Conservation (phyloP, 805 yeast genomes). For the Scheffersomyces stipitis region DNA sequence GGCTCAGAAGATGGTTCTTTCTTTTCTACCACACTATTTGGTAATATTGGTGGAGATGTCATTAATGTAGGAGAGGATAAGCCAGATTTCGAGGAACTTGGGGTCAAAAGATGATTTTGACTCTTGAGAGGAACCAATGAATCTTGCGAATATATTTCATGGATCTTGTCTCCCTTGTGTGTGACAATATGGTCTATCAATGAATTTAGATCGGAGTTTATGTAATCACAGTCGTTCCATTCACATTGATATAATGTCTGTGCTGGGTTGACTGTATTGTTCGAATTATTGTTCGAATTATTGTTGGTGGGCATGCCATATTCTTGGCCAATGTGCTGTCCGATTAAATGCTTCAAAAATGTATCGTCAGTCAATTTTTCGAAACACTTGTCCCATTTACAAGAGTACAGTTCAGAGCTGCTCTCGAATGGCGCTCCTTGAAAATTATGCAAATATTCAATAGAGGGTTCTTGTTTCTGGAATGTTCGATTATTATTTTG, state of each 20-base stretch:
- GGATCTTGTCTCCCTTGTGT: constrained; percentile 20
- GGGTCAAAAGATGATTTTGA: constrained; percentile 6
- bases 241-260: constrained; percentile 51
- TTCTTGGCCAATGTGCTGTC: constrained; percentile 52
- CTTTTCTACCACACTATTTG: constrained; percentile 1
- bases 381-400: constrained; percentile 72
- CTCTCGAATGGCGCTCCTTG: not conserved
- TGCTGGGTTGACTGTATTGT: constrained; percentile 5
- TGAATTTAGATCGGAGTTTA: constrained; percentile 49
- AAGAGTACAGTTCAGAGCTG: constrained; percentile 21
- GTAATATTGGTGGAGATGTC: not conserved
- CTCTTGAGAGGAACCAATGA: constrained; percentile 3
- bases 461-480: not conserved
- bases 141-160: too few relatives aligned
- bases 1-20: not conserved
- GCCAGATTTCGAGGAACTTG: constrained; percentile 5
- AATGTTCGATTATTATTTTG: not conserved
- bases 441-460: not conserved
- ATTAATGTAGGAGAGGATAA: constrained; percentile 6
- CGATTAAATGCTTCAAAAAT: constrained; percentile 36
- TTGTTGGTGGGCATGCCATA: constrained; percentile 25
- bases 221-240: constrained; percentile 72
- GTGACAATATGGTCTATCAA: constrained; percentile 54
- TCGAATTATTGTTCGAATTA: constrained; percentile 1
- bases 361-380: constrained; percentile 34